Conservation (phyloP, 2,329 filamentous ascomycete species). For the Shiraia bambusicola region DNA sequence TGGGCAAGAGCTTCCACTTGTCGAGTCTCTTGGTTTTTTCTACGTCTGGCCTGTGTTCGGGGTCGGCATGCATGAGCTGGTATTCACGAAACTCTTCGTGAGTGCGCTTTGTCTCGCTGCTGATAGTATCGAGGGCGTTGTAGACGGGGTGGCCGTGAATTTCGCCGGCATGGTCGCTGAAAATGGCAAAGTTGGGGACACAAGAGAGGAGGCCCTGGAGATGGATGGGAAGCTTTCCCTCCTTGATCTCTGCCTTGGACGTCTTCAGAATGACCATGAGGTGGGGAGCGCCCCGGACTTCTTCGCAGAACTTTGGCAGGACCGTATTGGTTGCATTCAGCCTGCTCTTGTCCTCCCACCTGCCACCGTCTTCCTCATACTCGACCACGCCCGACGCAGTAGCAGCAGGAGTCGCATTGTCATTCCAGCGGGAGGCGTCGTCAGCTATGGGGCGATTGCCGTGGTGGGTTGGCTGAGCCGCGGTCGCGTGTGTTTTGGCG, state of each 20-base stretch:
- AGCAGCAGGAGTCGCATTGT: conserved; percentile 10
- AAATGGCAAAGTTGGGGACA: conserved; percentile 58
- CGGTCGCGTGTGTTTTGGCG: conserved; percentile 9
- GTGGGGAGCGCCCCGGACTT: conserved; percentile 46
- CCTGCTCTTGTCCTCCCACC: conserved; percentile 21
- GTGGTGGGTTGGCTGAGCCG: background rate
- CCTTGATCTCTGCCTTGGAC: conserved; percentile 58
- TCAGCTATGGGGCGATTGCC: no score
- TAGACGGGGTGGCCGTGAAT: conserved; percentile 54
- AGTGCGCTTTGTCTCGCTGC: conserved; percentile 30
- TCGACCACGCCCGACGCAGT: conserved; percentile 7
- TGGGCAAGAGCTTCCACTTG: conserved; percentile 61
- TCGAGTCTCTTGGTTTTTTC: conserved; percentile 55
- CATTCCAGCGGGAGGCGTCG: background rate
- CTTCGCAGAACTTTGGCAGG: conserved; percentile 21
- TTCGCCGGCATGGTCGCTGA: conserved; percentile 59
- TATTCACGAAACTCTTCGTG: conserved; percentile 56
- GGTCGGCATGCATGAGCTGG: conserved; percentile 49
- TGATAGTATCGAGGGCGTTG: conserved; percentile 53
- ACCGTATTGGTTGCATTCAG: conserved; percentile 2
- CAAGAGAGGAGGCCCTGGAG: conserved; percentile 58
- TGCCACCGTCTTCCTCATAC: conserved; percentile 22
- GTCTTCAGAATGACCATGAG: conserved; percentile 61
- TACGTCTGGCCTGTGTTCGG: conserved; percentile 43
- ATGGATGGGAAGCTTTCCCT: conserved; percentile 58